These are phyloP conservation scores for Laetiporus sulphureus DNA, from an alignment of 1,284 basidiomycete genomes.

Conservation along the genomic window DNA sequence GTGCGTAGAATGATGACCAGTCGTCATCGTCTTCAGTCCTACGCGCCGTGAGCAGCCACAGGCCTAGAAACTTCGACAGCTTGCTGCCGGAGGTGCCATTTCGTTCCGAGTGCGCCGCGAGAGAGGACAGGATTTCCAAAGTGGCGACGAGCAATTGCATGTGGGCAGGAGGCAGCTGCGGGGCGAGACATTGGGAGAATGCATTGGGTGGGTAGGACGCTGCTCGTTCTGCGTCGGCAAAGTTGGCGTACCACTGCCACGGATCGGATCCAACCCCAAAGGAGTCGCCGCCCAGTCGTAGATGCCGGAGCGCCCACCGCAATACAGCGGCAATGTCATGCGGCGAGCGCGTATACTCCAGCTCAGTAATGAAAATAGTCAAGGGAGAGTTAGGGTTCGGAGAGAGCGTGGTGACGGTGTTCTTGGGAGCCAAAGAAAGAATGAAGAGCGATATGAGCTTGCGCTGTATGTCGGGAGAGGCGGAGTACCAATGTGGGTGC, in stretches of 20 bases:
- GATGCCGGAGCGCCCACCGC: constrained; percentile 70
- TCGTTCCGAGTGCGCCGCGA: constrained; percentile 62
- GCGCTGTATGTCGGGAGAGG: constrained; percentile 59
- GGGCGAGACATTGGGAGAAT: constrained; percentile 52
- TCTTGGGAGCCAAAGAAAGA: constrained; percentile 47
- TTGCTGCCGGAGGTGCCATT: constrained; percentile 72
- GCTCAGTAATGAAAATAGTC: constrained; percentile 54
- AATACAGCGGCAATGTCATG: constrained; percentile 74
- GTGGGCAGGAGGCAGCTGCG: constrained; percentile 49
- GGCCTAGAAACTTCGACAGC: constrained; percentile 60
- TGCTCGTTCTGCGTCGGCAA: constrained; percentile 49
- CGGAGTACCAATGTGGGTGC: constrained; percentile 75
- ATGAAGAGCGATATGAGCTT: constrained; percentile 67
- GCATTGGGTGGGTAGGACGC: constrained; percentile 51
- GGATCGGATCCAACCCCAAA: constrained; percentile 41
- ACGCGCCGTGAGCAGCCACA: constrained; percentile 56
- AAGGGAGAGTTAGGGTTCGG: constrained; percentile 37
- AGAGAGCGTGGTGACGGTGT: constrained; percentile 39
- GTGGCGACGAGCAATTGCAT: constrained; percentile 47
- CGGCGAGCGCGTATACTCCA: constrained; percentile 54
- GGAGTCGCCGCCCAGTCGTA: constrained; percentile 46
- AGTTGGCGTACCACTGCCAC: constrained; percentile 59
- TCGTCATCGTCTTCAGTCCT: constrained; percentile 42
- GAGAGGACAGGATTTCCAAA: constrained; percentile 54
- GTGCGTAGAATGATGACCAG: constrained; percentile 56